Evolutionary conservation across 148 eudicot species (phyloP).

Genomic region (Suaeda aralocaspica): DNA sequence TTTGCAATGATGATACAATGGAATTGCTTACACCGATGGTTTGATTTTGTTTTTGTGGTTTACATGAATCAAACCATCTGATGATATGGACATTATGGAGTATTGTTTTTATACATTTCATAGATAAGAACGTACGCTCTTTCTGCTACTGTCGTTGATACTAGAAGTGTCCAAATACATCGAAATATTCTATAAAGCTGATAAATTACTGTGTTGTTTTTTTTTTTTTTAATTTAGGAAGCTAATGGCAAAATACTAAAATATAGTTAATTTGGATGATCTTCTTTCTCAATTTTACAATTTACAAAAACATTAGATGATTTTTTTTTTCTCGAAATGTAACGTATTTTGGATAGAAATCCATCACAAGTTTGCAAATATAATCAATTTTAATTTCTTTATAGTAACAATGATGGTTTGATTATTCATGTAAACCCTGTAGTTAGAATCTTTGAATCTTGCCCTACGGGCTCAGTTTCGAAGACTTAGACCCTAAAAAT

Average conservation of each 20-base stretch:
- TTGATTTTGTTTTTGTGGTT: no score
- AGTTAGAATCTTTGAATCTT: no score
- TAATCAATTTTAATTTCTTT: conserved; percentile 8
- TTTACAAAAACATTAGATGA: background rate
- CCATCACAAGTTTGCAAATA: conserved; percentile 21
- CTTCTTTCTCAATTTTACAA: conserved; percentile 5
- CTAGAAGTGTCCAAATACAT: conserved; percentile 17
- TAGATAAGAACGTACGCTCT: conserved; percentile 13
- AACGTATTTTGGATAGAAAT: conserved; percentile 26
- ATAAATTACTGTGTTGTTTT: background rate
- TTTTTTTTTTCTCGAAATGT: conserved; percentile 4
- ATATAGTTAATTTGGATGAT: background rate
- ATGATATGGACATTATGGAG: background rate
- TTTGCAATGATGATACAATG: no score
- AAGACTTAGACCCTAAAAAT: no score
- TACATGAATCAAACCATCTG: no score
- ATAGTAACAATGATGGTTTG: conserved; percentile 18
- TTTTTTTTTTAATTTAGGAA: conserved; percentile 9
- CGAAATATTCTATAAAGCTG: conserved; percentile 16
- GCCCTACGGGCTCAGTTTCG: no score
- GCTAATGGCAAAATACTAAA: conserved; percentile 14
- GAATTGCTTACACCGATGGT: no score
- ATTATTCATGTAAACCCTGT: conserved; percentile 7
- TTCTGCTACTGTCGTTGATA: conserved; percentile 19
- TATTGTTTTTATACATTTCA: background rate